These are phyloP conservation scores for Stereocaulon alpinum DNA, from an alignment of 495 filamentous ascomycete species.

Conservation along the genomic window DNA sequence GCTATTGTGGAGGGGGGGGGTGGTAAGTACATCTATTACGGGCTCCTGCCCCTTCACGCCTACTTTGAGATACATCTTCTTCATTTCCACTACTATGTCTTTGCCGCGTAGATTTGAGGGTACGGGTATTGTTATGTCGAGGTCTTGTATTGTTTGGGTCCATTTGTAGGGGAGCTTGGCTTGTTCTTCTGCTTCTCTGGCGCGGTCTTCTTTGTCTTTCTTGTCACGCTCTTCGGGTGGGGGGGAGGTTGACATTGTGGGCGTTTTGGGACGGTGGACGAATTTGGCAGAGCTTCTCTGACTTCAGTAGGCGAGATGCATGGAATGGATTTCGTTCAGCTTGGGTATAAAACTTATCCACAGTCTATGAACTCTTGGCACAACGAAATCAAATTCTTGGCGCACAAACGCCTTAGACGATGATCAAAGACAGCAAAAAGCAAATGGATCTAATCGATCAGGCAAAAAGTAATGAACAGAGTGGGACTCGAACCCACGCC, in stretches of 20 bases:
- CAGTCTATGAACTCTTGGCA: no score
- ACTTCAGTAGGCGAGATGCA: no score
- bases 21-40: slow-evolving; percentile 60
- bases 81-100: slow-evolving; percentile 75
- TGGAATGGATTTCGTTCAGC: no score
- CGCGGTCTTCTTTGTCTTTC: slow-evolving; percentile 58
- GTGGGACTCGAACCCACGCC: slow-evolving; percentile 37
- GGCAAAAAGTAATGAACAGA: slow-evolving; percentile 25
- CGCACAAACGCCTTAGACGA: no score
- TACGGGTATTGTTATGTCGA: slow-evolving; percentile 70
- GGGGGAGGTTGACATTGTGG: slow-evolving; percentile 34
- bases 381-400: no score
- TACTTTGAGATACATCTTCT: slow-evolving; percentile 66
- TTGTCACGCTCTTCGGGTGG: slow-evolving; percentile 39
- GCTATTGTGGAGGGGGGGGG: background rate
- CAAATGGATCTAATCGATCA: no score
- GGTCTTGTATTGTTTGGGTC: slow-evolving; percentile 87
- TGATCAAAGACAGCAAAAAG: no score
- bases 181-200: slow-evolving; percentile 78
- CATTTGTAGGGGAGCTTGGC: slow-evolving; percentile 92
- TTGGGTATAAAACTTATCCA: no score
- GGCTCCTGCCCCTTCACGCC: slow-evolving; percentile 82
- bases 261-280: background rate
- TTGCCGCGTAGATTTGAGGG: slow-evolving; percentile 72
- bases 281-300: background rate